Evolutionary conservation across 257 asterid species (phyloP).

Genomic region (Knoxia roxburghii): DNA sequence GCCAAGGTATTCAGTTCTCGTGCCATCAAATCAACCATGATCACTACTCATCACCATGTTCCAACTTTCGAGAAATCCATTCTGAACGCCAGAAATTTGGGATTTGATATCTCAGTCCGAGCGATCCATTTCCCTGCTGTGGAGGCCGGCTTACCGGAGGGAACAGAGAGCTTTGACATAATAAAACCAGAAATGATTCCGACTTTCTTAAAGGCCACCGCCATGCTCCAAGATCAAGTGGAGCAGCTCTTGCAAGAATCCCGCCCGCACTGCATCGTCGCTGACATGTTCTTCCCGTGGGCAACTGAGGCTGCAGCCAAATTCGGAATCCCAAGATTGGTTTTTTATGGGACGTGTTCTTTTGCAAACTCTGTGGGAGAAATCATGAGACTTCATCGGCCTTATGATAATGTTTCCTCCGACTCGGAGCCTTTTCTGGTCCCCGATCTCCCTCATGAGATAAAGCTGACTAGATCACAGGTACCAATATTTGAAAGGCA

Average conservation of each 20-base stretch:
- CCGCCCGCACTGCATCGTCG: conserved; percentile 38
- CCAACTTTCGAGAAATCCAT: conserved; percentile 24
- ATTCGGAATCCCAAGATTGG: conserved; percentile 50
- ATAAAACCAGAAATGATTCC: conserved; percentile 9
- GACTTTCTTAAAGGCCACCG: conserved; percentile 25
- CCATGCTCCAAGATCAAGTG: conserved; percentile 32
- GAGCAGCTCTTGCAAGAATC: conserved; percentile 37
- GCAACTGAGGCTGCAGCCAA: conserved; percentile 41
- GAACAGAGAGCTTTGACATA: conserved; percentile 31
- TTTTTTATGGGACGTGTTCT: conserved; percentile 41
- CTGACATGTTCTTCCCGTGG: conserved; percentile 63
- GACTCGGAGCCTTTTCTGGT: conserved; percentile 32
- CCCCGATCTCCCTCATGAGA: conserved; percentile 28
- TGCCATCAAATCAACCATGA: conserved; percentile 38
- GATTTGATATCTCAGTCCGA: conserved; percentile 26
- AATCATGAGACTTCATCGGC: conserved; percentile 16
- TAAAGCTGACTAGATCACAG: conserved; percentile 19
- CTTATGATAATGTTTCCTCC: conserved; percentile 21
- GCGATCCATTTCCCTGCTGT: conserved; percentile 36
- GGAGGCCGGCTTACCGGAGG: conserved; percentile 36
- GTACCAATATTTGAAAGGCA: conserved; percentile 6
- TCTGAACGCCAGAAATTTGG: conserved; percentile 15
- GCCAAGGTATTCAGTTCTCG: conserved; percentile 46
- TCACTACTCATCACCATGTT: conserved; percentile 25
- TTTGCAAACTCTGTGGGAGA: conserved; percentile 22